Evolutionary conservation across 352 stramenopile species (phyloP).

Genomic region (Phytophthora rubi): DNA sequence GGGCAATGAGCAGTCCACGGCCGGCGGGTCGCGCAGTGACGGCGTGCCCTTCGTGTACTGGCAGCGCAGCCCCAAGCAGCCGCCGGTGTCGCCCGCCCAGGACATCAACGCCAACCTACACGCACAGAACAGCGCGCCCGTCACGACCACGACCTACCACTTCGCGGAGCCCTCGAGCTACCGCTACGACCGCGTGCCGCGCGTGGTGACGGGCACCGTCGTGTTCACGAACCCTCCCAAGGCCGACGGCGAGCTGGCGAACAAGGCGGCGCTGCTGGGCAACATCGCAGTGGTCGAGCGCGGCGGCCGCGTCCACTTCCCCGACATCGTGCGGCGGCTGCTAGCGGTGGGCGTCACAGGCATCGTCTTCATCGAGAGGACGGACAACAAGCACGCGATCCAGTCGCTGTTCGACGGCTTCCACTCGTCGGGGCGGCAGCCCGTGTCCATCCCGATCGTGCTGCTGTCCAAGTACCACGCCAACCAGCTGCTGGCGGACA

Average conservation of each 20-base stretch:
- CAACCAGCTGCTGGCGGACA: conserved; percentile 67
- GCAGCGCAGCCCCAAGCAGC: conserved; percentile 40
- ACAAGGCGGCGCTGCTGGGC: conserved; percentile 61
- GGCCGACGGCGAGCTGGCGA: conserved; percentile 70
- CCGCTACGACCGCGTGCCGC: conserved; percentile 69
- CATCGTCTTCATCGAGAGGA: conserved; percentile 82
- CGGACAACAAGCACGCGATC: conserved; percentile 56
- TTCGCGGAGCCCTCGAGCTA: conserved; percentile 89
- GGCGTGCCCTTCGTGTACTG: conserved; percentile 79
- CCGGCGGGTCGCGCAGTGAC: conserved; percentile 41
- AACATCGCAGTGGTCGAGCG: conserved; percentile 82
- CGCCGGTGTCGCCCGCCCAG: conserved; percentile 8
- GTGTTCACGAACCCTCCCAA: conserved; percentile 78
- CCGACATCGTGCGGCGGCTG: conserved; percentile 80
- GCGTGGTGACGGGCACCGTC: conserved; percentile 48
- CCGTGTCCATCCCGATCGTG: conserved; percentile 78
- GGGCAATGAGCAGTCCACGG: conserved; percentile 67
- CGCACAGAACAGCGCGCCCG: conserved; percentile 32
- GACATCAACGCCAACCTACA: conserved; percentile 41
- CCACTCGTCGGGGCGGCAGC: conserved; percentile 83
- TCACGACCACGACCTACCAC: conserved; percentile 49
- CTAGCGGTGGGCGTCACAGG: conserved; percentile 66
- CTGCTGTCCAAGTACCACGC: conserved; percentile 81
- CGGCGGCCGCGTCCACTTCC: conserved; percentile 82
- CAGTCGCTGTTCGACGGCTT: conserved; percentile 89